Percentiles rank a stretch among this genome's conserved stretches.
These are phyloP conservation scores for Pyracantha coccinea DNA, from an alignment of 331 rosid genomes.

Conservation along the genomic window DNA sequence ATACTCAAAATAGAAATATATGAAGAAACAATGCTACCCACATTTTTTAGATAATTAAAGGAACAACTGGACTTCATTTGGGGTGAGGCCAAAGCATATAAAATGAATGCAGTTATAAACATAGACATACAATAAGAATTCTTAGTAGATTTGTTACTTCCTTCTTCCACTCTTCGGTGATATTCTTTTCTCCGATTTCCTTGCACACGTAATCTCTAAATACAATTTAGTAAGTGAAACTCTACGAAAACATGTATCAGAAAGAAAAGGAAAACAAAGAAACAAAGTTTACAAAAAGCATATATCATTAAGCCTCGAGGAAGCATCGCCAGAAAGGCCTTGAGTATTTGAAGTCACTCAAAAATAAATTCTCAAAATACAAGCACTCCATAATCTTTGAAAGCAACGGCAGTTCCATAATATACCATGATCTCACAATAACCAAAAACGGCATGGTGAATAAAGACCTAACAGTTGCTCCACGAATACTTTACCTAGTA, in stretches of 20 bases:
- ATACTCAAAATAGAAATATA: not conserved
- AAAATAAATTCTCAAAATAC: not conserved
- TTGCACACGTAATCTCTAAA: not conserved
- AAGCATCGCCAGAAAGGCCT: not conserved
- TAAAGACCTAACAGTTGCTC: not conserved
- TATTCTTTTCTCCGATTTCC: not conserved
- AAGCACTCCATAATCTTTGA: not conserved
- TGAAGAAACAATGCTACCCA: not conserved
- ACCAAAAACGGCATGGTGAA: conserved; percentile 6
- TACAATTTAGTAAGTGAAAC: not conserved
- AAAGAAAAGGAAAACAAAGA: not conserved
- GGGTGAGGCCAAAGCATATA: not conserved
- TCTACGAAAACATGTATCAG: not conserved
- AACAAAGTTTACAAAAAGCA: not conserved
- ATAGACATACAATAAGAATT: not conserved
- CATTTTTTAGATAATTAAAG: not conserved
- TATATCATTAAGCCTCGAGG: not conserved
- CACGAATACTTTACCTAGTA: conserved; percentile 46
- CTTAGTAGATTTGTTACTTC: not conserved
- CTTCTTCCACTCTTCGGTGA: not conserved
- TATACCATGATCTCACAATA: not conserved
- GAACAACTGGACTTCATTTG: not conserved
- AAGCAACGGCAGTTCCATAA: not conserved
- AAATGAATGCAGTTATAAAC: not conserved
- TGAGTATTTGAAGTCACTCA: not conserved